These are phyloP conservation scores for Hemileccinum rubropunctum DNA, from an alignment of 768 basidiomycete genomes.

Conservation along the genomic window DNA sequence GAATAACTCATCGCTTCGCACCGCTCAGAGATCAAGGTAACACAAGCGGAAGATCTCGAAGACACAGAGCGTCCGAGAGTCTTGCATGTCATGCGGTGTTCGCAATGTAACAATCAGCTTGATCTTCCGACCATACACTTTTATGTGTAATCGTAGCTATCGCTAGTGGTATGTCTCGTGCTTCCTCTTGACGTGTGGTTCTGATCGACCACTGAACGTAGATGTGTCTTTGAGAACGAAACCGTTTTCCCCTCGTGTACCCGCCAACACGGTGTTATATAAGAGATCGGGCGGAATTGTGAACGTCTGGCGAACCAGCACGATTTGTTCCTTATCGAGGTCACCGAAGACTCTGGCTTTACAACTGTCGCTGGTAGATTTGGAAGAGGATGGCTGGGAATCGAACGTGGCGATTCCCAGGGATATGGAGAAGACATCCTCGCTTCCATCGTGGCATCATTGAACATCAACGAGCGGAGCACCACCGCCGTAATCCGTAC, in stretches of 20 bases:
- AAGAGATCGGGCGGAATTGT: slow-evolving; percentile 86
- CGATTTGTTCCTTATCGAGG: slow-evolving; percentile 74
- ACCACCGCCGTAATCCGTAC: too few species aligned
- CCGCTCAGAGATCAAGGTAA: slow-evolving; percentile 75
- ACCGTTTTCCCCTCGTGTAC: slow-evolving; percentile 89
- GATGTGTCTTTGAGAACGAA: slow-evolving; percentile 87
- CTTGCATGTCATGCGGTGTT: slow-evolving; percentile 93
- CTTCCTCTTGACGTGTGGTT: slow-evolving; percentile 1
- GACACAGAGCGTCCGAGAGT: slow-evolving; percentile 79
- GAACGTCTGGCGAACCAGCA: slow-evolving; percentile 80
- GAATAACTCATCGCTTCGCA: slow-evolving; percentile 86
- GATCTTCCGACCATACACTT: slow-evolving; percentile 93
- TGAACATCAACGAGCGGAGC: too few species aligned
- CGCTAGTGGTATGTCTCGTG: slow-evolving; percentile 70
- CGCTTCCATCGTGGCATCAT: too few species aligned
- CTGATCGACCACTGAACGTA: slow-evolving; percentile 27
- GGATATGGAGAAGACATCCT: too few species aligned
- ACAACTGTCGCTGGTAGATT: slow-evolving; percentile 69
- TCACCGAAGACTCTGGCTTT: slow-evolving; percentile 68
- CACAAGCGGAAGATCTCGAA: slow-evolving; percentile 77
- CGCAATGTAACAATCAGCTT: slow-evolving; percentile 83
- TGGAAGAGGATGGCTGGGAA: slow-evolving; percentile 55
- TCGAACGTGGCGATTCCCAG: neutral
- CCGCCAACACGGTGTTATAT: slow-evolving; percentile 81
- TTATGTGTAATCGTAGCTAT: slow-evolving; percentile 98